Evolutionary conservation across 2,329 filamentous ascomycete genomes (phyloP), one percentile per base, ranked within the genome.

Genomic region (Emergomyces africanus): DNA sequence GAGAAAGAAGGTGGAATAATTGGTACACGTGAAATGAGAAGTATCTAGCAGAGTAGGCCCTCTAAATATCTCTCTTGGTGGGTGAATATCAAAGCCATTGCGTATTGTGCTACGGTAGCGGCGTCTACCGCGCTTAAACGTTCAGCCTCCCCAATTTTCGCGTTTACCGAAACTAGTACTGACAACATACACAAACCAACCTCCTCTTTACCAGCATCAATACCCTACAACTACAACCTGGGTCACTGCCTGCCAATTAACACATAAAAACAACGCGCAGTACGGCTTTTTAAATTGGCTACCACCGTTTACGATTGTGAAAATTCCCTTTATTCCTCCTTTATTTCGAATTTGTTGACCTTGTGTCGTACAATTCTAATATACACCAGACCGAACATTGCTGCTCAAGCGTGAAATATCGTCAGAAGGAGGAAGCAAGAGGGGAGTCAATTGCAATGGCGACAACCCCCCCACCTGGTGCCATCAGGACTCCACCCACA

Each of bases 391-490:
- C 37, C 37, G 25, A 55, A 44, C 35, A 44, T 44, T 44, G 30
- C 18, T 55, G 15, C 23, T 44, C 37, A 55, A 30, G 8, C 3
- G 28, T n/a, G 39, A 55, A 44, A 30, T 55, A 28, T 44, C 37
- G 48, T 33, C 25, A 33, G 2, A 44, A 33, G 23, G 28, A 42
- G 6, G 37, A 55, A 28, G 15, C 14, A 2, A 41, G 53, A 20
- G 39, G 18, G 51, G 25, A 28, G 15, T n/a, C 5, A 18, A 44
- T 18, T 57, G 15, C 59, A 57, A 77, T 77, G 74, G 71, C 75
- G 57, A 71, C 75, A 42, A 78, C 76, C 65, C 76, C 76, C 59
- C 76, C 76, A n/a, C 69, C 71, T 41, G 69, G 70, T 39, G 65
- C 63, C 30, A 63, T 75, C 58, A 67, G 71, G n/a, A 72, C 72